phyloP scores from a whole-genome alignment of 1,284 basidiomycete species.

The Fomitiporia mediterranea region DNA sequence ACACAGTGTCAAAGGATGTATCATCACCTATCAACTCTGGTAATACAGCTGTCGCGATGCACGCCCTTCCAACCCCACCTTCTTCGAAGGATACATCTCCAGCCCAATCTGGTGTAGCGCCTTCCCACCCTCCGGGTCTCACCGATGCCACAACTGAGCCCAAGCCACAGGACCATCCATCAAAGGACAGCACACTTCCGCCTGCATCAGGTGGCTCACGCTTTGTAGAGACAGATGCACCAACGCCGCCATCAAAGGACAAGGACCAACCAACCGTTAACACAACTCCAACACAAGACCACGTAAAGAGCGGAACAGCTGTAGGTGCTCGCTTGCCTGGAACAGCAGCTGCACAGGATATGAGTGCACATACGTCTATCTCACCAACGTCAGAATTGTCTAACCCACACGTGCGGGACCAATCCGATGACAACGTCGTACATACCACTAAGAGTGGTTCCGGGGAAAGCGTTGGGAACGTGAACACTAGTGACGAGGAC shows the following conservation, averaged over 20 bases:
- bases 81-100: neutral
- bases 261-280: neutral
- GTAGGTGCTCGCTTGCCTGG: neutral
- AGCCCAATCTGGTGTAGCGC: neutral
- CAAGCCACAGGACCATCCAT: neutral
- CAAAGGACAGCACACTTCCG: neutral
- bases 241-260: conserved; percentile 2
- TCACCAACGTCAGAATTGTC: neutral
- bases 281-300: neutral
- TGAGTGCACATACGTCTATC: neutral
- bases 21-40: neutral
- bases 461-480: neutral
- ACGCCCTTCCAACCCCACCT: neutral
- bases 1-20: neutral
- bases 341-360: neutral
- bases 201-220: neutral
- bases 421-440: neutral
- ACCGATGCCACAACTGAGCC: neutral
- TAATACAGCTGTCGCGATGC: neutral
- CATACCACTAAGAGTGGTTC: neutral
- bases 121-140: neutral
- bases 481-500: neutral
- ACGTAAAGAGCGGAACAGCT: neutral
- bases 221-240: neutral
- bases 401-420: neutral